Percentiles rank a stretch among this genome's conserved stretches.
phyloP scores from a whole-genome alignment of 306 rosid species.

The Arachis stenosperma region DNA sequence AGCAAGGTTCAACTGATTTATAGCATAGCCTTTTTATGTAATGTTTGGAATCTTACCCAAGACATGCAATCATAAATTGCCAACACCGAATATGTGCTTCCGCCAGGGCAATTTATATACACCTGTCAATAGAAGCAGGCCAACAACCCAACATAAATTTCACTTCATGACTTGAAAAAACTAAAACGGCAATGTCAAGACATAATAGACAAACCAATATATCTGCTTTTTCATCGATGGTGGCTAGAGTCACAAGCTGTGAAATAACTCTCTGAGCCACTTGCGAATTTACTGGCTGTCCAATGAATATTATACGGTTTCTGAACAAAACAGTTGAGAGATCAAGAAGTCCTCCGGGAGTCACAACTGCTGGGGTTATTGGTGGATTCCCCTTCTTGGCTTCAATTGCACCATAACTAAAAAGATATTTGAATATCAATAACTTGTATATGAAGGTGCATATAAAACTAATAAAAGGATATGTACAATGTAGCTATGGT shows the following conservation, averaged over 20 bases:
- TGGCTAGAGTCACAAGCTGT: conserved; percentile 91
- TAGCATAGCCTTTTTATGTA: background rate
- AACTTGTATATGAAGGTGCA: conserved; percentile 3
- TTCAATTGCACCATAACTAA: conserved; percentile 71
- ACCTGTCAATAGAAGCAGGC: conserved; percentile 57
- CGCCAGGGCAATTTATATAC: conserved; percentile 95
- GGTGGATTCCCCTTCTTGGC: conserved; percentile 83
- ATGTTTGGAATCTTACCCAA: conserved; percentile 69
- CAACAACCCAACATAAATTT: conserved; percentile 25
- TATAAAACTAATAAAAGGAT: background rate
- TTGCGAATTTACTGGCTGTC: conserved; percentile 79
- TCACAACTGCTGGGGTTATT: conserved; percentile 85
- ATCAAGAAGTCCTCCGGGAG: conserved; percentile 92
- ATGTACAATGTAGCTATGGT: background rate
- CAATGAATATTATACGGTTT: conserved; percentile 91
- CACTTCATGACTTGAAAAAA: background rate
- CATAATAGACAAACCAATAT: conserved; percentile 64
- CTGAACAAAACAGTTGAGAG: conserved; percentile 83
- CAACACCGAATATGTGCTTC: conserved; percentile 86
- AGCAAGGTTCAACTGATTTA: background rate
- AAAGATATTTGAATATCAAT: conserved; percentile 38
- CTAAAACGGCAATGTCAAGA: conserved; percentile 22
- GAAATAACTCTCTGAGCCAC: conserved; percentile 98
- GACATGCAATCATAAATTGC: conserved; percentile 99
- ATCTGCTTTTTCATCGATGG: conserved; percentile 78